Conservation (phyloP, 2,329 filamentous ascomycete genomes). For the Graphilbum fragrans region DNA sequence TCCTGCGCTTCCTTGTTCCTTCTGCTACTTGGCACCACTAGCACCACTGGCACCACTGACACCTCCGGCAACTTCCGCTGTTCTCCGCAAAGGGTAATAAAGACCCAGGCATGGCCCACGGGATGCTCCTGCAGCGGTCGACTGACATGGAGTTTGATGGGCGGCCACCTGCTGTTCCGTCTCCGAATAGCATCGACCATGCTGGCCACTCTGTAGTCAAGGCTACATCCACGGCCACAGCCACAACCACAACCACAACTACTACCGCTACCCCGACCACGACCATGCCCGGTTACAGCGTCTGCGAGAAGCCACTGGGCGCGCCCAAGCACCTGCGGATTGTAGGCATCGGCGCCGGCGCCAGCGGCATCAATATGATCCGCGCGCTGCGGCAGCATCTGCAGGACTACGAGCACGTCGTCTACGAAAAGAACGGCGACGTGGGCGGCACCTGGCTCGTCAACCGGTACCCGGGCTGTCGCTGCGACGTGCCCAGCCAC, state of each 20-base stretch:
- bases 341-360: slow-evolving; percentile 31
- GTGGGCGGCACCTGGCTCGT: slow-evolving; percentile 48
- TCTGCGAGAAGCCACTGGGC: slow-evolving; percentile 10
- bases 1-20: too few relatives aligned
- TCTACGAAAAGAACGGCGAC: slow-evolving; percentile 44
- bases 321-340: slow-evolving; percentile 25
- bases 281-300: slow-evolving; percentile 4
- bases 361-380: slow-evolving; percentile 30
- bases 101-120: background rate
- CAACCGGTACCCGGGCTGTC: slow-evolving; percentile 45
- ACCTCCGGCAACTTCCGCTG: too few relatives aligned
- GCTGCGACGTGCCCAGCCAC: slow-evolving; percentile 44
- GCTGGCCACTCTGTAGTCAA: background rate
- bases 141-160: background rate
- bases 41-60: too few relatives aligned
- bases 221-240: background rate
- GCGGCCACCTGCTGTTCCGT: too few relatives aligned
- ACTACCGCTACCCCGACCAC: background rate
- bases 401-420: slow-evolving; percentile 27
- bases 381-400: slow-evolving; percentile 30
- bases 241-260: background rate
- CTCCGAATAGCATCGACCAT: too few relatives aligned
- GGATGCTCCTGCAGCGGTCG: background rate
- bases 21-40: too few relatives aligned
- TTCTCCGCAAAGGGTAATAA: too few relatives aligned